Evolutionary conservation across 2,329 filamentous ascomycete genomes (phyloP), one percentile per base, ranked within the genome.

Genomic region (Aaosphaeria pasadenensis): DNA sequence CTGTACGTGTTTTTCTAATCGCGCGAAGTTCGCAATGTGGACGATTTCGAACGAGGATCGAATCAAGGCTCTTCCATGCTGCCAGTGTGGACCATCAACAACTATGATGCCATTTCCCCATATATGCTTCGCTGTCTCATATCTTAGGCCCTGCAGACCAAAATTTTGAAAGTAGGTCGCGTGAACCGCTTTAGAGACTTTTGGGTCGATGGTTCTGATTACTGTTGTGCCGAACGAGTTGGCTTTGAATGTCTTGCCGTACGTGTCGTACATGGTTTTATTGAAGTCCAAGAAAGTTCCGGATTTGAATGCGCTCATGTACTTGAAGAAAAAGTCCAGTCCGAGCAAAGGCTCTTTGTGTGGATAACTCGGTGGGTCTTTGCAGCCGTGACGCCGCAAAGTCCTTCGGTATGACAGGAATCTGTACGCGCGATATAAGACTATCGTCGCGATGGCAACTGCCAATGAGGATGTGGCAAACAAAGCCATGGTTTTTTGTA

Each of bases 31-130:
- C 6, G 46, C 45, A 11, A 49, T 48, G 36, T 52, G 50, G 6
- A 39, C 50, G 24, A 50, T 30, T 5, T 52, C 48, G 30, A 55
- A 55, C 7, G 41, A 33, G 6, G 40, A 24, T 7, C 43, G 35
- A 28, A 55, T 52, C 13, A 55, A 35, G 4, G 39, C 33, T 45
- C 52, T 29, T 5, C 39, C 32, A 38, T 44, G 36, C 31, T 44
- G 38, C 52, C 52, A 55, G 1, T 45, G 43, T 17, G 29, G 30
- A 31, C 52, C 52, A 30, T 55, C 52, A 2, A 39, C 39, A 3
- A 51, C 50, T 11, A 51, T 30, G 7, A 55, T 52, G 3, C 52
- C 50, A 43, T 55, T 44, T 5, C 52, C 52, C 30, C 38, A 55
- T 28, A 55, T 33, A 11, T 42, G 33, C n/a, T 48, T 31, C 11